phyloP scores from a whole-genome alignment of 2,329 filamentous ascomycete genomes.

The Byssoonygena ceratinophila region DNA sequence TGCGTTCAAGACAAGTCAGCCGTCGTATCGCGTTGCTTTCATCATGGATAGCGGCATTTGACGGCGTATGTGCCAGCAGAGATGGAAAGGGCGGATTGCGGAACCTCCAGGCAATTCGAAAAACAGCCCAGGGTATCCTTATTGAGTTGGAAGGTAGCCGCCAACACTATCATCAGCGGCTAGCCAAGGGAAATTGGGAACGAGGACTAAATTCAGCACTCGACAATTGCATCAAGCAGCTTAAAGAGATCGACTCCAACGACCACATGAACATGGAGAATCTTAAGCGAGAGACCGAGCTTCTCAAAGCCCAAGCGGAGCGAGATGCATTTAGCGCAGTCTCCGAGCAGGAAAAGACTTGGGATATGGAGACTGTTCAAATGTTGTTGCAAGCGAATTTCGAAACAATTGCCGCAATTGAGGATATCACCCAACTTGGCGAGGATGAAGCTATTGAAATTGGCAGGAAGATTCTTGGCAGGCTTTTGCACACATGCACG shows the following conservation, averaged over 20 bases:
- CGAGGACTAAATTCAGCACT: constrained; percentile 76
- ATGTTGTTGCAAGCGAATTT: constrained; percentile 82
- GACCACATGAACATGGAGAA: constrained; percentile 60
- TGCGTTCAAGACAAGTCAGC: constrained; percentile 71
- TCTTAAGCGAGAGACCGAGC: constrained; percentile 69
- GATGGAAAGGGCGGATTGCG: constrained; percentile 57
- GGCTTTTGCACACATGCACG: constrained; percentile 66
- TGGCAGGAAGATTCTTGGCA: constrained; percentile 65
- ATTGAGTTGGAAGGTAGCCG: constrained; percentile 81
- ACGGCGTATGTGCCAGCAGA: constrained; percentile 62
- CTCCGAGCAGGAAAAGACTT: constrained; percentile 70
- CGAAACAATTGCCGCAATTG: constrained; percentile 74
- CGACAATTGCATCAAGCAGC: constrained; percentile 69
- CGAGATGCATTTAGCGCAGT: constrained; percentile 68
- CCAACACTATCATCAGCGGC: constrained; percentile 76
- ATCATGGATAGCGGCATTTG: constrained; percentile 87
- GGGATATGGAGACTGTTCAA: constrained; percentile 68
- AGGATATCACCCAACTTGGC: constrained; percentile 69
- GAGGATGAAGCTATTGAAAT: constrained; percentile 72
- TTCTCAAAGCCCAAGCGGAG: constrained; percentile 72
- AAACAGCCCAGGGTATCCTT: constrained; percentile 78
- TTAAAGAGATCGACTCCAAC: constrained; percentile 57
- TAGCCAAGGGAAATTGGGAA: constrained; percentile 77
- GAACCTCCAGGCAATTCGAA: constrained; percentile 64
- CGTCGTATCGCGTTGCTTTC: constrained; percentile 76